phyloP scores from a whole-genome alignment of 2,329 filamentous ascomycete genomes.

The Cladosporium sp. region DNA sequence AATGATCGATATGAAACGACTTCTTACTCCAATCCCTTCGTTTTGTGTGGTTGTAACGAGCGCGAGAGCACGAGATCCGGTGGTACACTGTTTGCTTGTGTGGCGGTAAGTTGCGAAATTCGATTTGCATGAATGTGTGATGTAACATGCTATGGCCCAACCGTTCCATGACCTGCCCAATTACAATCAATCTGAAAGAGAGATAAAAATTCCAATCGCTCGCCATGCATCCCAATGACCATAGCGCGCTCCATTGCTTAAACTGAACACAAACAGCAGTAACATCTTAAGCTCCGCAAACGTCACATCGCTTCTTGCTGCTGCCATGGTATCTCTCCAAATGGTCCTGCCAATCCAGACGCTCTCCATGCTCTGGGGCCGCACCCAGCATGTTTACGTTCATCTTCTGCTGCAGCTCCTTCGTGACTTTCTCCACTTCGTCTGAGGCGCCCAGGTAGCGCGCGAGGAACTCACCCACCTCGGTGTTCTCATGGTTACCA shows the following conservation, averaged over 20 bases:
- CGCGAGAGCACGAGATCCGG: neutral
- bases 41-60: no score
- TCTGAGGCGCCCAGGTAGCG: constrained; percentile 79
- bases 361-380: constrained; percentile 42
- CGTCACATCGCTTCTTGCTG: constrained; percentile 25
- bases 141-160: neutral
- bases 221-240: neutral
- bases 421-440: constrained; percentile 75
- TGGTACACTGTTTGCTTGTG: neutral
- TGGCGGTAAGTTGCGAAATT: neutral
- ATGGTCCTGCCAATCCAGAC: constrained; percentile 50
- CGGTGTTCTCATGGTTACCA: constrained; percentile 94
- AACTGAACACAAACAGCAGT: neutral
- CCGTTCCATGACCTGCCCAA: neutral
- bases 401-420: constrained; percentile 66
- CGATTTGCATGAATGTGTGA: neutral
- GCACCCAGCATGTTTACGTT: constrained; percentile 47
- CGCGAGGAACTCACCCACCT: constrained; percentile 79
- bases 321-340: constrained; percentile 38
- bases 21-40: no score
- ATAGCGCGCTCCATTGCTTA: neutral
- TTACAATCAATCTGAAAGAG: neutral
- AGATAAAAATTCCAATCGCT: neutral
- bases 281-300: constrained; percentile 20
- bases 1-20: no score